A percentile compares a stretch with the other conserved stretches of the same genome.
phyloP scores from a whole-genome alignment of 2,329 filamentous ascomycete genomes.

The Epichloe coenophiala region DNA sequence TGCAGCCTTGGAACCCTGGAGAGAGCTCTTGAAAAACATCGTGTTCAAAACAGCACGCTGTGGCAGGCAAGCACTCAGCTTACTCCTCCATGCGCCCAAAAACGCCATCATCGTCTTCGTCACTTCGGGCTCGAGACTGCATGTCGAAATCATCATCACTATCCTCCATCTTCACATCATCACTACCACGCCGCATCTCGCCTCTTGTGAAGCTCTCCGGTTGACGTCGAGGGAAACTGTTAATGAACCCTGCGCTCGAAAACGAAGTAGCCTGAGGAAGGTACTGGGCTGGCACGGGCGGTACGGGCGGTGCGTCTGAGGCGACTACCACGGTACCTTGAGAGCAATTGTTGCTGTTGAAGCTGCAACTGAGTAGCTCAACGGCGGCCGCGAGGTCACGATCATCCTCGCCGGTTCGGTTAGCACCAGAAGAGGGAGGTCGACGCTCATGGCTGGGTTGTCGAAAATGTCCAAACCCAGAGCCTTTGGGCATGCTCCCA shows the following conservation, averaged over 20 bases:
- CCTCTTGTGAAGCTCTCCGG: constrained; percentile 54
- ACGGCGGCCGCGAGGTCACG: constrained; percentile 81
- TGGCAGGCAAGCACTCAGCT: constrained; percentile 8
- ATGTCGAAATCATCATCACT: constrained; percentile 55
- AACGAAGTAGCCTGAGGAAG: constrained; percentile 46
- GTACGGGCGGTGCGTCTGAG: constrained; percentile 72
- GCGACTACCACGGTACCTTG: constrained; percentile 49
- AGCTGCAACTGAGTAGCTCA: constrained; percentile 81
- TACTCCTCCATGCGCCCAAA: constrained; percentile 95
- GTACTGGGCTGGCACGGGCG: constrained; percentile 71
- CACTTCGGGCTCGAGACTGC: constrained; percentile 50
- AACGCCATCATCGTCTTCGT: constrained; percentile 89
- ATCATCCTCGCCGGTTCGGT: constrained; percentile 66
- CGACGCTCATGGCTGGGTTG: constrained; percentile 65
- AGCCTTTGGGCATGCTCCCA: constrained; percentile 32
- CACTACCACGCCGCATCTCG: constrained; percentile 33
- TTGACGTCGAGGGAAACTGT: constrained; percentile 46
- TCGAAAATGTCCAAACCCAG: constrained; percentile 46
- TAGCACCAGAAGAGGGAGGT: constrained; percentile 67
- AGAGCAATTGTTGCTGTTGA: constrained; percentile 60
- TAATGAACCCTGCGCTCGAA: constrained; percentile 48
- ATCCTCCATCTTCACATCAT: constrained; percentile 56
- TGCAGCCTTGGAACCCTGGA: constrained; percentile 11
- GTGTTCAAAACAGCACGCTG: background rate
- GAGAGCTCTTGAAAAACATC: constrained; percentile 1